These are phyloP conservation scores for Fusarium longipes DNA, from an alignment of 2,329 filamentous ascomycete species.

Conservation along the genomic window DNA sequence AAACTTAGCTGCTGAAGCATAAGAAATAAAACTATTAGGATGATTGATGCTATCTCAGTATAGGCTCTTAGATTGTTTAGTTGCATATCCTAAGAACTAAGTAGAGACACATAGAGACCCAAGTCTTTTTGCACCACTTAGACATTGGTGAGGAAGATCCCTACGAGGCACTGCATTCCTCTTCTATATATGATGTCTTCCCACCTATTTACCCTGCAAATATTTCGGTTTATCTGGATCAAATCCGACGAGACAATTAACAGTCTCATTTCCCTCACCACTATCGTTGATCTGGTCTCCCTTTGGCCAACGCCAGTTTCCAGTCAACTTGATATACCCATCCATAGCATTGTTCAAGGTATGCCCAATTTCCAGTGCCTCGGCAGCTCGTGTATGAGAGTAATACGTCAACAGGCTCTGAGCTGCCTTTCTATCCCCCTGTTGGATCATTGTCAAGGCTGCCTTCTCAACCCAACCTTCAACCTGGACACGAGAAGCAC, in stretches of 20 bases:
- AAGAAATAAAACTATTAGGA: too few species aligned
- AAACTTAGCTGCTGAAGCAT: too few species aligned
- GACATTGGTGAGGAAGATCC: too few species aligned
- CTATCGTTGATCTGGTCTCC: conserved; percentile 42
- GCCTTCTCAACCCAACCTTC: conserved; percentile 39
- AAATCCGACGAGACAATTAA: conserved; percentile 40
- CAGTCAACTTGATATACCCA: conserved; percentile 39
- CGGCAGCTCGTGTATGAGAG: conserved; percentile 35
- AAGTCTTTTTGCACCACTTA: too few species aligned
- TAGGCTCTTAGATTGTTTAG: too few species aligned
- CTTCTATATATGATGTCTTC: background rate
- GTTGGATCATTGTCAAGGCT: conserved; percentile 25
- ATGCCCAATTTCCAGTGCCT: conserved; percentile 35
- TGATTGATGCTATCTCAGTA: too few species aligned
- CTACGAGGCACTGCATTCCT: too few species aligned
- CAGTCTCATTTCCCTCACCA: conserved; percentile 40
- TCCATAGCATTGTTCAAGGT: conserved; percentile 37
- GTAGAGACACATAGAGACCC: too few species aligned
- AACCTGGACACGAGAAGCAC: conserved; percentile 28
- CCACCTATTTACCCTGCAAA: conserved; percentile 5
- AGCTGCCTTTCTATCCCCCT: conserved; percentile 31
- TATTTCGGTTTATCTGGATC: conserved; percentile 39
- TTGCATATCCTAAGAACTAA: too few species aligned
- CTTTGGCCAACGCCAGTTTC: conserved; percentile 34
- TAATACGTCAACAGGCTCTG: conserved; percentile 38